Evolutionary conservation across 2,329 filamentous ascomycete genomes (phyloP).

Genomic region (Aspergillus aculeatus): DNA sequence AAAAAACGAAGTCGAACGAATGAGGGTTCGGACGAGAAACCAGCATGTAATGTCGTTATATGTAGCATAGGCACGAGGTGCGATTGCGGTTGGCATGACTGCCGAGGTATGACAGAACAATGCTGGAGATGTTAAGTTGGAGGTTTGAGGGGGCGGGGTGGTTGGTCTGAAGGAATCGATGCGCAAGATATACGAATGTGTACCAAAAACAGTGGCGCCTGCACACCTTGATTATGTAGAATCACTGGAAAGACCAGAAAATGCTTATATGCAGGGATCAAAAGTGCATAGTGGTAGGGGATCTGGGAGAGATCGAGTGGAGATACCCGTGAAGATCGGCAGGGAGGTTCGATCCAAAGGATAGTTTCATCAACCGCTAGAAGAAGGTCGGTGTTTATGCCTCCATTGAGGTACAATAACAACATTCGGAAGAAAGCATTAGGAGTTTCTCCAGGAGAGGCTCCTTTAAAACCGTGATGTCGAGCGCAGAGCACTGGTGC

Average conservation of each 20-base stretch:
- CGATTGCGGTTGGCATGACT: conserved; percentile 9
- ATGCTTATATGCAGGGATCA: conserved; percentile 23
- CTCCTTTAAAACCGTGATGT: conserved; percentile 33
- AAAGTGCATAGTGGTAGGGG: conserved; percentile 5
- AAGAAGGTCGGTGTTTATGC: neutral
- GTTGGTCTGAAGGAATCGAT: conserved; percentile 6
- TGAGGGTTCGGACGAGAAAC: no score
- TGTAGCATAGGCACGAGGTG: conserved; percentile 9
- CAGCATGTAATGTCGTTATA: conserved; percentile 7
- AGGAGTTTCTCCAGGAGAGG: neutral
- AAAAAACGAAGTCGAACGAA: neutral
- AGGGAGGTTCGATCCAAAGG: no score
- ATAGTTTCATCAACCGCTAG: neutral
- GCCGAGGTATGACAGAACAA: conserved; percentile 6
- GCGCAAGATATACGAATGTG: conserved; percentile 20
- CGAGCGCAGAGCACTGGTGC: conserved; percentile 43
- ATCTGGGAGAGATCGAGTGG: neutral
- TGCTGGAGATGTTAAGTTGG: neutral
- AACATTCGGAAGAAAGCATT: conserved; percentile 7
- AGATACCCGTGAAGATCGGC: neutral
- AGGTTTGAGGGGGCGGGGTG: neutral
- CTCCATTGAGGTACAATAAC: neutral
- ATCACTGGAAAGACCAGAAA: conserved; percentile 15
- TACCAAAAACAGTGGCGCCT: conserved; percentile 23
- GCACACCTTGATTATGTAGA: conserved; percentile 25